Base-by-base conservation (phyloP, 768 basidiomycete genomes). In the Lactarius akahatsu region DNA sequence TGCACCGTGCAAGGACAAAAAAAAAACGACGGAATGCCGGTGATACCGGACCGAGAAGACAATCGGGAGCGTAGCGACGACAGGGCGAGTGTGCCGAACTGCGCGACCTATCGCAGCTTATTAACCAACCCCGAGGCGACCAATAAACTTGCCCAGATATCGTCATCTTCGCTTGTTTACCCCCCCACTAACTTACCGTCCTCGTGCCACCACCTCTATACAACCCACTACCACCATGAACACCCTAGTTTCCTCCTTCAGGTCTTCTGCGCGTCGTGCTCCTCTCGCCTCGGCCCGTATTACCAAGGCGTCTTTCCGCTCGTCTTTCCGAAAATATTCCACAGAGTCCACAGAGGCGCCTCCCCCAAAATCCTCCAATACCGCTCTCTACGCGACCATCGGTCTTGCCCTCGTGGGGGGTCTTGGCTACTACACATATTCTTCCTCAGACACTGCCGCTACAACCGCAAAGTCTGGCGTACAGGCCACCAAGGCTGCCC, bases 401-500 rank as follows among this genome's bases (percentile, higher is more conserved):
- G 90, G 85, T 65, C 85, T 82, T 52, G 83, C 79, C 23, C 80
- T 81, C 52, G 81, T 80, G 59, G 87, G 83, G 62, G 88, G 86
- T 54, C 80, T 83, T 13, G 89, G 85, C 59, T 91, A 85, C 78
- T 90, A 86, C 74, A 74, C 82, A 69, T 85, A 81, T 76, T 77
- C 79, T 65, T 81, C 80, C 23, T 74, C 78, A 38, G 82, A 85
- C 59, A 75, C 84, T 59, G 81, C 85, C 16, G 78, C 78, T 30
- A 83, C 86, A 50, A 82, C 84, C 20, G 73, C 83, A 63, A 90
- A 86, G 74, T 85, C 88, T 8, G 85, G 82, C 16, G 78, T 81
- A 4, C 88, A 92, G 78, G 73, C 80, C 28, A 82, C 81, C 16
- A 91, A 88, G 74, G 85, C 80, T 64, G 85, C 81, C 40, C 80